phyloP scores from a whole-genome alignment of 2,329 filamentous ascomycete genomes.

The Fusarium redolens region DNA sequence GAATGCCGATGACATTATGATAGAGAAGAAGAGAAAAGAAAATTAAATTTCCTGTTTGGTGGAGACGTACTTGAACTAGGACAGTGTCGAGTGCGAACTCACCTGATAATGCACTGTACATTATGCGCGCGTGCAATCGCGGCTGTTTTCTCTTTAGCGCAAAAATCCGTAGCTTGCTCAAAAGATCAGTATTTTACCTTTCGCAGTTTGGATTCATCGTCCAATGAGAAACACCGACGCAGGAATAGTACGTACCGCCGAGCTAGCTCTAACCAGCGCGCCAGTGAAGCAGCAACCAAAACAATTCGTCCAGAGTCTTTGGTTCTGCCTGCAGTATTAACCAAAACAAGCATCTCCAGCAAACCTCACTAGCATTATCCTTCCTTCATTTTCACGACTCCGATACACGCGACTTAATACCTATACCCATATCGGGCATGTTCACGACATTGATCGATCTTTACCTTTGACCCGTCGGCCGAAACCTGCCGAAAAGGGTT shows the following conservation, averaged over 20 bases:
- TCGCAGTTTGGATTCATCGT: neutral
- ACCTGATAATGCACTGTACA: conserved; percentile 12
- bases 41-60: conserved; percentile 44
- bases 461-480: conserved; percentile 41
- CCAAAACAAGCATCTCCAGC: conserved; percentile 22
- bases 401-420: conserved; percentile 14
- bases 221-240: conserved; percentile 3
- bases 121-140: conserved; percentile 22
- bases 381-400: conserved; percentile 2
- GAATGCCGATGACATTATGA: conserved; percentile 85
- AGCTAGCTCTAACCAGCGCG: conserved; percentile 32
- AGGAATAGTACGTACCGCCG: conserved; percentile 31
- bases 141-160: conserved; percentile 14
- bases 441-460: conserved; percentile 37
- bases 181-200: neutral
- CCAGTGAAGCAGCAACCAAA: conserved; percentile 42
- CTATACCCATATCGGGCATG: conserved; percentile 34
- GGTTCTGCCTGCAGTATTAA: conserved; percentile 37
- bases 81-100: conserved; percentile 33
- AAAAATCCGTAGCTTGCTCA: neutral
- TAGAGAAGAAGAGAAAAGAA: conserved; percentile 55
- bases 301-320: conserved; percentile 38
- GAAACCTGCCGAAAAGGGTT: conserved; percentile 44
- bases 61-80: conserved; percentile 40
- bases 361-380: conserved; percentile 13